Evolutionary conservation across 352 stramenopile species (phyloP), one percentile per base, ranked within the genome.

Genomic region (Pythium folliculosum): DNA sequence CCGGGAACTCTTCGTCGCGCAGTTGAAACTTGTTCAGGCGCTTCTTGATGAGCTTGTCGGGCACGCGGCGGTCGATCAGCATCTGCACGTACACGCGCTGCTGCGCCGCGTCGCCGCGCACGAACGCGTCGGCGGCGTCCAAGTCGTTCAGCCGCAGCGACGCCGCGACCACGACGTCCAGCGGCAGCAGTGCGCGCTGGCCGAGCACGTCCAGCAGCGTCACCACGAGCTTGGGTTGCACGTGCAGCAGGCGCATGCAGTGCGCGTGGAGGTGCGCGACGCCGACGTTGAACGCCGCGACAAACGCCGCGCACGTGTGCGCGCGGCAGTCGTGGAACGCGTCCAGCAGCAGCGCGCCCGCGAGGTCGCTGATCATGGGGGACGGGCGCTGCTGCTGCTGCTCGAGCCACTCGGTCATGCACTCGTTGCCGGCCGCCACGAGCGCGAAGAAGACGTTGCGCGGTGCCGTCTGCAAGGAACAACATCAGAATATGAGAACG

Each of bases 31-130:
- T 72, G 43, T 67, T 71, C 16, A 94, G 66, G 19, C 84, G 73
- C 66, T 90, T 90, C 65, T 89, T 89, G 68, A 92, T 81, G 43
- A 89, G 54, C 69, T 92, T 91, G 70, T 92, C 81, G 12, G 75
- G 56, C 9, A 80, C 58, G 37, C 79, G 70, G 48, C 50, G 16
- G 35, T 80, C 59, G 13, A 94, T 76, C 19, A 94, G 65, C 60
- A 78, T 71, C 45, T 86, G 72, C 25, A 94, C 66, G 51, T 80
- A 89, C 43, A 66, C 10, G 10, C 71, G 51, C 63, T 91, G 86
- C 4, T 76, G 74, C 19, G 68, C 62, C 9, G 51, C 40, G 21
- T 78, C 62, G 21, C 67, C 62, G 21, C 76, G 71, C 30, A 88
- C 81, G 62, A 88, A 91, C 44, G 73, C 23, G 62, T 94, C 86